Evolutionary conservation across 1,284 basidiomycete genomes (phyloP), one percentile per base, ranked within the genome.

Genomic region (Ganoderma sinense): DNA sequence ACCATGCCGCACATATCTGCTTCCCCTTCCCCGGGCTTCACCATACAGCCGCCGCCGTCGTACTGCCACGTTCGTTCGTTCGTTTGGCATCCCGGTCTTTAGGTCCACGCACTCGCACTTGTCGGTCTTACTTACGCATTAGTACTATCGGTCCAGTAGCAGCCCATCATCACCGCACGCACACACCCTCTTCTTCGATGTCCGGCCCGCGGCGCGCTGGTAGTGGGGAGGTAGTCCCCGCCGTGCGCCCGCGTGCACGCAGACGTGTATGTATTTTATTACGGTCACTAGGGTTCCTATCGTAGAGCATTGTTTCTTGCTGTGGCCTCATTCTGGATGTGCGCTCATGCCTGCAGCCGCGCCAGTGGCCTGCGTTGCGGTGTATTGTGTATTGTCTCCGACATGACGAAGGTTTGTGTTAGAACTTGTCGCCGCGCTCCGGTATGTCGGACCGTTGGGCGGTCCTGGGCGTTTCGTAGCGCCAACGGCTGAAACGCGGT

Each of bases 171-270:
- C 53, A 13, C 43, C 43, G 13, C 45, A 48, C 45, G 61, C 20
- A 36, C 58, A 33, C 33, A 39, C 33, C 56, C 33, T 20, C 20
- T 56, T 39, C 36, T n/a, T 61, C 14, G 39, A 61, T 61, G 23
- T 59, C 20, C 56, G 56, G 20, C 33, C 26, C 16, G 36, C 59
- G 39, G 39, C 26, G 39, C 51, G 66, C 66, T 58, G 20, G 36
- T 10, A 36, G 36, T 36, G 36, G 66, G 61, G 69, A 68, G 69
- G 51, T 18, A 71, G 66, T 66, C 70, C 67, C 51, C 55, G 56
- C 18, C 18, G 56, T 18, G 29, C 56, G 62, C 33, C 33, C 36
- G 36, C 39, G 39, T 16, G 36, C 18, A 59, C 36, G 58, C 58
- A 59, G 48, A 29, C 31, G 33, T 58, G 58, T 65, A 65, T 61